Evolutionary conservation across 2,329 filamentous ascomycete genomes (phyloP).

Genomic region (Colletotrichum sp.): DNA sequence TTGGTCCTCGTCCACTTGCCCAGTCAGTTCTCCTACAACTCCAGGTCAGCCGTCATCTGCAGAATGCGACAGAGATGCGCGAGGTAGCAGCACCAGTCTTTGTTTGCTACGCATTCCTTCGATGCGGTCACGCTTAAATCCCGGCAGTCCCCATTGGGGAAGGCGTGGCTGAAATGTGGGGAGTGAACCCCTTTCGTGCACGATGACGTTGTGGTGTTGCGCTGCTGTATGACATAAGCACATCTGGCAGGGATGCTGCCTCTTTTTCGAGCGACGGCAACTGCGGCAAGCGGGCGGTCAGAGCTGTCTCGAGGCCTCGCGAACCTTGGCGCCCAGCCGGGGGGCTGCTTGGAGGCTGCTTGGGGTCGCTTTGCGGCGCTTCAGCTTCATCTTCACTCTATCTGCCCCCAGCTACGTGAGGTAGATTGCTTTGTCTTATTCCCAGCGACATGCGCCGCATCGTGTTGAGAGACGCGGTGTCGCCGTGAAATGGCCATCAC

Average conservation of each 20-base stretch:
- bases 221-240: background rate
- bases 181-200: background rate
- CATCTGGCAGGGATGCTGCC: background rate
- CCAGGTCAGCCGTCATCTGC: background rate
- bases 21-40: background rate
- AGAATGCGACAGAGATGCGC: background rate
- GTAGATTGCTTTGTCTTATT: background rate
- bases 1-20: background rate
- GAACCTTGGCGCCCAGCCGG: background rate
- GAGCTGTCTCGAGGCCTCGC: background rate
- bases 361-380: background rate
- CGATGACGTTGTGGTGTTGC: constrained; percentile 1
- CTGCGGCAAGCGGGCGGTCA: background rate
- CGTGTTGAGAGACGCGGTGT: background rate
- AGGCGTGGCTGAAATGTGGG: background rate
- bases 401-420: background rate
- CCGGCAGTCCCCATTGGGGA: background rate
- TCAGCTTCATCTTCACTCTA: background rate
- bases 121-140: background rate
- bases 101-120: background rate
- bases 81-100: background rate
- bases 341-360: background rate
- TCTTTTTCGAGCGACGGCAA: background rate
- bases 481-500: background rate
- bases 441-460: background rate